Evolutionary conservation across 2,329 filamentous ascomycete species (phyloP).

Genomic region (Fusarium acutatum): DNA sequence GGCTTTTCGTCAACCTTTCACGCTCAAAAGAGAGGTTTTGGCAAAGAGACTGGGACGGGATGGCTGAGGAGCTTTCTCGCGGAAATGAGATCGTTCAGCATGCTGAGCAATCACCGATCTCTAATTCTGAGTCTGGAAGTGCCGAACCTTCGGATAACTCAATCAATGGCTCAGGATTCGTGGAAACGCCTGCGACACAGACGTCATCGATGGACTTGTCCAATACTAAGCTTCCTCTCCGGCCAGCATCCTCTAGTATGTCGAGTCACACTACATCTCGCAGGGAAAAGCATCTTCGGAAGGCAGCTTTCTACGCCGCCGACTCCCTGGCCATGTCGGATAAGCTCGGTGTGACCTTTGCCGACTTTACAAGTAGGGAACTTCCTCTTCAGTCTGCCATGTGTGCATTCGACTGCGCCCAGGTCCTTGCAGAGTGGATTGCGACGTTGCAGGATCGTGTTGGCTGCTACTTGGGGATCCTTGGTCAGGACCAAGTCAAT

Average conservation of each 20-base stretch:
- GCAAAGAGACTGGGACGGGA: constrained; percentile 90
- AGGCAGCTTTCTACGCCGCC: constrained; percentile 94
- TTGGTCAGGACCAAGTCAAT: constrained; percentile 85
- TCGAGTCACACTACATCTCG: constrained; percentile 65
- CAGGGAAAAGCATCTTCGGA: constrained; percentile 86
- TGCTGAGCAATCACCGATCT: constrained; percentile 68
- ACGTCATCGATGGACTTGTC: constrained; percentile 58
- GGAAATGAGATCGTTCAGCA: constrained; percentile 80
- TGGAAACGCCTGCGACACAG: constrained; percentile 62
- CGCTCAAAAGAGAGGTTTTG: constrained; percentile 93
- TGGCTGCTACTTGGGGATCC: constrained; percentile 85
- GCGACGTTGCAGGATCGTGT: constrained; percentile 93
- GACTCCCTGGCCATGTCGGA: constrained; percentile 91
- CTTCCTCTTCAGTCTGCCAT: constrained; percentile 90
- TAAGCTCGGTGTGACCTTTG: constrained; percentile 84
- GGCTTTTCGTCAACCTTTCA: constrained; percentile 92
- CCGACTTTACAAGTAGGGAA: constrained; percentile 83
- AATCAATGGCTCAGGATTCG: constrained; percentile 55
- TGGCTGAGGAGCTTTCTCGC: constrained; percentile 85
- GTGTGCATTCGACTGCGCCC: constrained; percentile 92
- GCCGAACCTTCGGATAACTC: constrained; percentile 59
- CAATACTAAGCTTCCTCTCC: constrained; percentile 47
- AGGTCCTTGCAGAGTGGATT: constrained; percentile 94
- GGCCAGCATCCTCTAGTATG: constrained; percentile 34
- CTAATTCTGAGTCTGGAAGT: constrained; percentile 54